A percentile compares a stretch with the other conserved stretches of the same genome.
Evolutionary conservation across 768 basidiomycete genomes (phyloP).

Genomic region (Tricholoma matsutake): DNA sequence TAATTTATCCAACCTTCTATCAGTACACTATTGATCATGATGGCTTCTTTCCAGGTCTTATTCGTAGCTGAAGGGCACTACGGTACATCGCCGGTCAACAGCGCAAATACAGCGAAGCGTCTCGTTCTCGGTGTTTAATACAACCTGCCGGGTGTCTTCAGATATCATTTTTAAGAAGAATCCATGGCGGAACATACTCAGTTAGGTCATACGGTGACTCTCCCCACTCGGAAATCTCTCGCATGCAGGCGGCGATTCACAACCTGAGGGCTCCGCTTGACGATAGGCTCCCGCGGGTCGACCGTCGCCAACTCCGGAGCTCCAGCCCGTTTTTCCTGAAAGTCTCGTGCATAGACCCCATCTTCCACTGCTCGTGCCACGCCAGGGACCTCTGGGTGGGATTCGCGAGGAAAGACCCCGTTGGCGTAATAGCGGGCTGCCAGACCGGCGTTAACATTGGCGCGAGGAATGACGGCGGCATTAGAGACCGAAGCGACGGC

Average conservation of each 20-base stretch:
- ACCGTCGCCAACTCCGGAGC: background rate
- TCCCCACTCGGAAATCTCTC: background rate
- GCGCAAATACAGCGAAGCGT: background rate
- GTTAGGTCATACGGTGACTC: background rate
- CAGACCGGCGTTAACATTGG: slow-evolving; percentile 17
- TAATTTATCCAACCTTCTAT: no score
- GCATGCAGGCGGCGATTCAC: background rate
- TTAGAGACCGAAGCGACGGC: slow-evolving; percentile 21
- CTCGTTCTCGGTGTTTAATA: background rate
- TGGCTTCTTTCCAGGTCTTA: background rate
- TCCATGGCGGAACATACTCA: background rate
- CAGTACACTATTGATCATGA: background rate
- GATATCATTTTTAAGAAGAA: background rate
- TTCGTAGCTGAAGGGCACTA: background rate
- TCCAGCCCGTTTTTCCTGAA: background rate
- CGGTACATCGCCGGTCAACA: background rate
- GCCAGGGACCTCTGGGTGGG: slow-evolving; percentile 2
- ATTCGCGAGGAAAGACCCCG: slow-evolving; percentile 17
- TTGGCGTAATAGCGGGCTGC: slow-evolving; percentile 22
- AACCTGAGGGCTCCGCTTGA: background rate
- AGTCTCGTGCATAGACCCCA: background rate
- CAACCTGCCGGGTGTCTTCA: background rate
- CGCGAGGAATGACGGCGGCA: slow-evolving; percentile 26
- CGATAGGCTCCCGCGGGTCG: background rate
- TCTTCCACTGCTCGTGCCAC: background rate